A percentile compares a stretch with the other conserved stretches of the same genome.
These are phyloP conservation scores for Mortierella sp. DNA, from an alignment of 371 early-diverging fungal genomes.

Conservation along the genomic window DNA sequence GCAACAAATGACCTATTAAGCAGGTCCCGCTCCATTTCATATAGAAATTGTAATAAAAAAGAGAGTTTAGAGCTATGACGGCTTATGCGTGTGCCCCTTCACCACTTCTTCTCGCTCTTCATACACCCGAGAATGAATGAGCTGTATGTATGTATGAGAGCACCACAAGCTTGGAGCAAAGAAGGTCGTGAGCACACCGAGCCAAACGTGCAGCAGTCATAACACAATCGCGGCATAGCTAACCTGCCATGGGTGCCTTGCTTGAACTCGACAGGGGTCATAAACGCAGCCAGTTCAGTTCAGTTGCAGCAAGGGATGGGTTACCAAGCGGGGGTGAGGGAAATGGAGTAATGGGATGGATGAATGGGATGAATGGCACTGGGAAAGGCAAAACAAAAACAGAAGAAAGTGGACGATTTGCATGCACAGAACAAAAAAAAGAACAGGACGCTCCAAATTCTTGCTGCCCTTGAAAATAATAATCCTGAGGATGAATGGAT, in stretches of 20 bases:
- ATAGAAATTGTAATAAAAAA: neutral
- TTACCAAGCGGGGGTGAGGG: neutral
- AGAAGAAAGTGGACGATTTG: neutral
- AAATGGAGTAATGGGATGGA: neutral
- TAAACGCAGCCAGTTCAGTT: too few species aligned
- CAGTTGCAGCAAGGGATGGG: too few species aligned
- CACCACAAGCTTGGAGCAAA: neutral
- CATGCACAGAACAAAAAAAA: neutral
- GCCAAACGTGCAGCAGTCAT: too few species aligned
- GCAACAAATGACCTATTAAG: conserved; percentile 1
- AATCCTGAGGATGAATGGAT: neutral
- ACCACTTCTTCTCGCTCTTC: neutral
- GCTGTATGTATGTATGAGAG: neutral
- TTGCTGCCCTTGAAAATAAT: neutral
- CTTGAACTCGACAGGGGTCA: too few species aligned
- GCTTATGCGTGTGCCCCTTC: neutral
- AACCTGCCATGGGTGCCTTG: too few species aligned
- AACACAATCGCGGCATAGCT: too few species aligned
- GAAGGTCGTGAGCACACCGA: too few species aligned
- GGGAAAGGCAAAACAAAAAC: neutral
- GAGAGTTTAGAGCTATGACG: conserved; percentile 8
- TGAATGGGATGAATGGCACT: neutral
- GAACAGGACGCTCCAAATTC: neutral
- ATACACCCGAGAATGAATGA: neutral
- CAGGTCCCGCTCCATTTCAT: neutral